phyloP scores from a whole-genome alignment of 2,329 filamentous ascomycete species.

The Epichloe gansuensis region DNA sequence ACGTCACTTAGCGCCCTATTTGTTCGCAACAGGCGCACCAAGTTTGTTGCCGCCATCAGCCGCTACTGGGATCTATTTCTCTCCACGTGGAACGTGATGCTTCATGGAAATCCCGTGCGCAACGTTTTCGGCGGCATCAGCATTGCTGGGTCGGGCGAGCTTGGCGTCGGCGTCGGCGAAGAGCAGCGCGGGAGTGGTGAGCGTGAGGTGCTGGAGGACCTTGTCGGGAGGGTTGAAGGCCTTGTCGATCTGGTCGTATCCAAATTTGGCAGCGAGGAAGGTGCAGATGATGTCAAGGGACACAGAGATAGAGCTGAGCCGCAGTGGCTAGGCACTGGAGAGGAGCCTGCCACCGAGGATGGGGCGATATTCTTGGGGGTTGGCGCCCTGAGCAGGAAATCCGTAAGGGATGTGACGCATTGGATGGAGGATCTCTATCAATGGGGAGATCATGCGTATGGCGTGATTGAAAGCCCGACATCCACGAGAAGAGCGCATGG shows the following conservation, averaged over 20 bases:
- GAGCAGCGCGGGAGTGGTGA: conserved; percentile 92
- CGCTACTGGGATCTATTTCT: conserved; percentile 67
- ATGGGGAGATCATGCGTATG: conserved; percentile 75
- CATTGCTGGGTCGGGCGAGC: conserved; percentile 76
- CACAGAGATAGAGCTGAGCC: conserved; percentile 9
- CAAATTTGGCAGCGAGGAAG: conserved; percentile 53
- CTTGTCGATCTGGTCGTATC: conserved; percentile 80
- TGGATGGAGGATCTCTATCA: conserved; percentile 86
- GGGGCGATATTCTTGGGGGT: conserved; percentile 78
- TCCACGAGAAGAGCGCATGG: conserved; percentile 43
- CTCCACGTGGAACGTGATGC: conserved; percentile 72
- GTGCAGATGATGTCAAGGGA: conserved; percentile 14
- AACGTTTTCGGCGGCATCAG: conserved; percentile 75
- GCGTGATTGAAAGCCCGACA: conserved; percentile 65
- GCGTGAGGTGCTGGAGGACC: conserved; percentile 83
- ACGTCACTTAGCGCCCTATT: conserved; percentile 60
- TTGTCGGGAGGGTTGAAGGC: conserved; percentile 66
- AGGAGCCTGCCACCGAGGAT: conserved; percentile 56
- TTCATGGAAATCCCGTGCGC: conserved; percentile 77
- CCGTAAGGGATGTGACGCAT: conserved; percentile 58
- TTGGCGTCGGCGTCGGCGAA: conserved; percentile 88
- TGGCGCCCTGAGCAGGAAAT: conserved; percentile 57
- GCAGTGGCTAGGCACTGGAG: conserved; percentile 62
- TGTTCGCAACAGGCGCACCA: conserved; percentile 45
- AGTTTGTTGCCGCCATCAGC: conserved; percentile 60